Evolutionary conservation across 1,284 basidiomycete genomes (phyloP).

Genomic region (Peniophora sp.): DNA sequence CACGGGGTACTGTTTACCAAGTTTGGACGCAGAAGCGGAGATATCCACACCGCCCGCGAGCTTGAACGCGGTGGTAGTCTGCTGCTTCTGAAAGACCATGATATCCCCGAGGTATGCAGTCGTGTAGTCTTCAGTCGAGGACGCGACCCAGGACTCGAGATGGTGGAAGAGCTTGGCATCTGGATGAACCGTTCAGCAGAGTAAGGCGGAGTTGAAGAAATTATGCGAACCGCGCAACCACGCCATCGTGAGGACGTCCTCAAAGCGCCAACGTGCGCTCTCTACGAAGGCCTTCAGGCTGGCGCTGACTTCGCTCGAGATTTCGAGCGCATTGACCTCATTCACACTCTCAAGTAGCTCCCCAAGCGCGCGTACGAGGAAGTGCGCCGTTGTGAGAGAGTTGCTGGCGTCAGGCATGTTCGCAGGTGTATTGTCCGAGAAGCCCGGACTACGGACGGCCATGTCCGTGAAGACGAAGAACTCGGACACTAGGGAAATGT

Average conservation of each 20-base stretch:
- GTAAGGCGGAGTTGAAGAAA: too few species aligned
- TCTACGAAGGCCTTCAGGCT: constrained; percentile 72
- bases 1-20: constrained; percentile 50
- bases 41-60: constrained; percentile 76
- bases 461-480: constrained; percentile 87
- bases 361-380: constrained; percentile 69
- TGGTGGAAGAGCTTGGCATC: constrained; percentile 82
- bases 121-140: constrained; percentile 44
- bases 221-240: constrained; percentile 74
- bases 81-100: constrained; percentile 77
- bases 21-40: constrained; percentile 35
- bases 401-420: constrained; percentile 74
- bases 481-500: constrained; percentile 79
- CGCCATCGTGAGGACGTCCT: constrained; percentile 68
- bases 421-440: constrained; percentile 31
- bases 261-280: constrained; percentile 83
- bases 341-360: constrained; percentile 84
- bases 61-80: constrained; percentile 75
- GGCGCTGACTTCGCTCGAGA: constrained; percentile 66
- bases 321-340: constrained; percentile 77
- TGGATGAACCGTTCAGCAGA: constrained; percentile 20
- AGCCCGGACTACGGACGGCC: constrained; percentile 43
- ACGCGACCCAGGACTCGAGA: constrained; percentile 81
- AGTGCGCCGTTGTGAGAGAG: constrained; percentile 78
- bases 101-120: constrained; percentile 70